Evolutionary conservation across 106 monocot species (phyloP).

Genomic region (Narthecium ossifragum): DNA sequence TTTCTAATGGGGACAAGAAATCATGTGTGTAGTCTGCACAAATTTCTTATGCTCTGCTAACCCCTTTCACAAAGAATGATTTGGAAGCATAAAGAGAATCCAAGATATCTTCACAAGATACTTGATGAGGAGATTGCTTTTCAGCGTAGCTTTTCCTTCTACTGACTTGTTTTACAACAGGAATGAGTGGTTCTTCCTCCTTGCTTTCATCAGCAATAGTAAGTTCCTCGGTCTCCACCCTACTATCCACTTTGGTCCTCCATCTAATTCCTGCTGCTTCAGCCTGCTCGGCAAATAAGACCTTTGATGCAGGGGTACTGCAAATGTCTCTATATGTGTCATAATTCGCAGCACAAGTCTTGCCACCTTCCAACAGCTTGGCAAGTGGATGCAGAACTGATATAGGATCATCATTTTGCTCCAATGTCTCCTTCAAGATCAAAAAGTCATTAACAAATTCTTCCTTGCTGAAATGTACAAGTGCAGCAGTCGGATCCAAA

Average conservation of each 20-base stretch:
- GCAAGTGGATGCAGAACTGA: conserved; percentile 73
- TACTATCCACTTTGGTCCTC: conserved; percentile 25
- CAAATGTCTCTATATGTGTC: conserved; percentile 72
- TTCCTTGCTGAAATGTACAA: conserved; percentile 69
- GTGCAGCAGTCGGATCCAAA: conserved; percentile 62
- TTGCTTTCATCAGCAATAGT: background rate
- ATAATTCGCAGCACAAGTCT: conserved; percentile 66
- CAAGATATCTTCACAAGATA: conserved; percentile 26
- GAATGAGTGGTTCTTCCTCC: background rate
- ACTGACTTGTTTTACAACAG: conserved; percentile 1
- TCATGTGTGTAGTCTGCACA: too few relatives aligned
- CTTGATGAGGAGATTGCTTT: background rate
- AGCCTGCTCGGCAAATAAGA: conserved; percentile 79
- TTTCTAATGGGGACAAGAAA: too few relatives aligned
- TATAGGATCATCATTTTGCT: conserved; percentile 48
- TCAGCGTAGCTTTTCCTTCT: conserved; percentile 6
- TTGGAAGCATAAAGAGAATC: conserved; percentile 19
- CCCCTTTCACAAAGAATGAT: conserved; percentile 3
- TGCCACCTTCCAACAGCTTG: conserved; percentile 71
- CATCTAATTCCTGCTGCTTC: conserved; percentile 49
- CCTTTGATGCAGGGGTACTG: conserved; percentile 40
- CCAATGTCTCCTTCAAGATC: conserved; percentile 61
- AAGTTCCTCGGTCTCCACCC: background rate
- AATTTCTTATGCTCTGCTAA: conserved; percentile 11
- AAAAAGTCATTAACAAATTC: conserved; percentile 65